A percentile compares a stretch with the other conserved stretches of the same genome.
phyloP scores from a whole-genome alignment of 2,329 filamentous ascomycete genomes.

The Cadophora malorum region DNA sequence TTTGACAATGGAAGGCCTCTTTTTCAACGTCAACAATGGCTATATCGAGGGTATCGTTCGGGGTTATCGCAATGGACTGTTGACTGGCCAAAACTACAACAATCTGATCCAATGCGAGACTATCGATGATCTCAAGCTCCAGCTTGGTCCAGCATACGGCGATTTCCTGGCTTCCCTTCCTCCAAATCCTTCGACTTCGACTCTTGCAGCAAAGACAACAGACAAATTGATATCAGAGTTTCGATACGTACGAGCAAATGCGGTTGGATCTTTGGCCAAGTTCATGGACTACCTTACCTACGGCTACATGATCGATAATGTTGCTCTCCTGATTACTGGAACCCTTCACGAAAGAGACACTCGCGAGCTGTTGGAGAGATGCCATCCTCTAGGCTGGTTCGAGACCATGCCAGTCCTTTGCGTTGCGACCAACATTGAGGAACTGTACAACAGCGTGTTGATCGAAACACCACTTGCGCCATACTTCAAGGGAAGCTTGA shows the following conservation, averaged over 20 bases:
- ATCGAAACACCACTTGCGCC: constrained; percentile 95
- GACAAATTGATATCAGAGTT: constrained; percentile 99
- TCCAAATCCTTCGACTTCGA: constrained; percentile 95
- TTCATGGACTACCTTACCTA: constrained; percentile 99
- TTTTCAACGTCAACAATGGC: constrained; percentile 95
- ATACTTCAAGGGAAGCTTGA: constrained; percentile 97
- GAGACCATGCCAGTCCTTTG: constrained; percentile 98
- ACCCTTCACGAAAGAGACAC: constrained; percentile 98
- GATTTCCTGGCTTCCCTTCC: constrained; percentile 94
- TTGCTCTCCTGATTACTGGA: constrained; percentile 95
- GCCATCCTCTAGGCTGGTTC: constrained; percentile 97
- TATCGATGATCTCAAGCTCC: constrained; percentile 97
- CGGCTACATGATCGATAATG: constrained; percentile 99
- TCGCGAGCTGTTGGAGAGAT: constrained; percentile 90
- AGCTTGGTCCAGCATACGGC: constrained; percentile 95
- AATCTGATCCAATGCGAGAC: constrained; percentile 98
- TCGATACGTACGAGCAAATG: constrained; percentile 92
- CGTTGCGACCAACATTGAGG: constrained; percentile 97
- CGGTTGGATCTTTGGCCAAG: constrained; percentile 86
- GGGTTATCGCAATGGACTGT: constrained; percentile 92
- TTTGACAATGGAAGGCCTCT: constrained; percentile 80
- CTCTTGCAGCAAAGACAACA: constrained; percentile 91
- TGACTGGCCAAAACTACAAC: constrained; percentile 89
- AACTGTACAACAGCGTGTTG: constrained; percentile 96
- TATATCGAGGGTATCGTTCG: constrained; percentile 58